phyloP scores from a whole-genome alignment of 495 filamentous ascomycete genomes.

The Penicillium nucicola region DNA sequence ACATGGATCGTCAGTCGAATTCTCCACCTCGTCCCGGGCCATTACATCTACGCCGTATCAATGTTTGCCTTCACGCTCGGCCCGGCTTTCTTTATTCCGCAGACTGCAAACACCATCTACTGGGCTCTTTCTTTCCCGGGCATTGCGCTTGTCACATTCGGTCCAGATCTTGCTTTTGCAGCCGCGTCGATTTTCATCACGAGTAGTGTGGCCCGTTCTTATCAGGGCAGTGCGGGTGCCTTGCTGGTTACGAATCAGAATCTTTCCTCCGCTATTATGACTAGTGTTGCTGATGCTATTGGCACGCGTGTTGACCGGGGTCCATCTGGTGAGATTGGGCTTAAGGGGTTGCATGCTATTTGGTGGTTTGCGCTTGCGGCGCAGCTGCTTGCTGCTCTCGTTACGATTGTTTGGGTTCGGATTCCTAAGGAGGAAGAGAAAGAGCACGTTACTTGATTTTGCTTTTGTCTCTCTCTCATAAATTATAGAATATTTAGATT shows the following conservation, averaged over 20 bases:
- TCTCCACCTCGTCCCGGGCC: constrained; percentile 41
- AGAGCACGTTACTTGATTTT: constrained; percentile 39
- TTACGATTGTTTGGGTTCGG: constrained; percentile 39
- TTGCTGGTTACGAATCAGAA: constrained; percentile 28
- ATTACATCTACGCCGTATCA: constrained; percentile 38
- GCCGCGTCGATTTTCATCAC: constrained; percentile 33
- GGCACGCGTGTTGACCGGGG: constrained; percentile 35
- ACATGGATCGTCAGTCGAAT: constrained; percentile 40
- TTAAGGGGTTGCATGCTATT: constrained; percentile 38
- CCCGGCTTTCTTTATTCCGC: constrained; percentile 28
- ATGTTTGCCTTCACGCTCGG: constrained; percentile 31
- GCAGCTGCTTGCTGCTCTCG: constrained; percentile 32
- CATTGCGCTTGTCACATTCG: constrained; percentile 25
- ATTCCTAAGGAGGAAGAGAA: constrained; percentile 50
- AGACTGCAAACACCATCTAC: constrained; percentile 24
- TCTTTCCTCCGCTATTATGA: constrained; percentile 38
- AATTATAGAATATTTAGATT: too few species aligned
- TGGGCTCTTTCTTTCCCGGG: constrained; percentile 30
- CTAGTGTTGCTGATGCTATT: constrained; percentile 42
- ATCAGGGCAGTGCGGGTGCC: constrained; percentile 27
- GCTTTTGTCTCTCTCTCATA: too few species aligned
- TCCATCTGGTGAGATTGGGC: constrained; percentile 32
- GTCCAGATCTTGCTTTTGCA: constrained; percentile 30
- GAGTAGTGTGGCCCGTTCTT: constrained; percentile 26
- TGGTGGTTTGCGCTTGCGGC: constrained; percentile 47